phyloP scores from a whole-genome alignment of 441 rosid genomes.

The Populus hybrid region DNA sequence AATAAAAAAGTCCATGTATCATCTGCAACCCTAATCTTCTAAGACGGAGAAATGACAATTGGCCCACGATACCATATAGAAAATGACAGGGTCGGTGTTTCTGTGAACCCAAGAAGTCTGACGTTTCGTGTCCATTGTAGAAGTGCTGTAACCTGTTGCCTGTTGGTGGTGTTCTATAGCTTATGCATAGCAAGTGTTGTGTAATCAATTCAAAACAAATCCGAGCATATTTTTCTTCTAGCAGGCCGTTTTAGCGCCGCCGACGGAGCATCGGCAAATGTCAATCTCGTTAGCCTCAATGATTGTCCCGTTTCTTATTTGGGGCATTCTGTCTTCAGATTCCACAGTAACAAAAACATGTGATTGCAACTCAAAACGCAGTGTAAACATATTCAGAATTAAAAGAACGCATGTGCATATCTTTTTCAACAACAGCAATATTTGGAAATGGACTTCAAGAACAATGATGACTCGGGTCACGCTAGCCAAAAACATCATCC shows the following conservation, averaged over 20 bases:
- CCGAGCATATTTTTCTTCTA: neutral
- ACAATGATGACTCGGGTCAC: conserved; percentile 11
- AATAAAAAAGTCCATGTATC: conserved; percentile 2
- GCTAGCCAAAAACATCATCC: neutral
- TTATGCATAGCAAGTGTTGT: neutral
- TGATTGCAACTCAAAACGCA: conserved; percentile 7
- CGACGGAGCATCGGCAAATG: conserved; percentile 8
- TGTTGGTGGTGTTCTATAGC: neutral
- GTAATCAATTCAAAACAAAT: neutral
- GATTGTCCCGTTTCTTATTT: conserved; percentile 2
- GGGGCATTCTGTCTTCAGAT: conserved; percentile 18
- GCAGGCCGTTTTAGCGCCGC: neutral
- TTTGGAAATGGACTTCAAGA: conserved; percentile 16
- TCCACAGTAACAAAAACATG: conserved; percentile 1
- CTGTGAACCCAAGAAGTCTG: neutral
- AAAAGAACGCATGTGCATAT: conserved; percentile 12
- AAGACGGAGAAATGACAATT: neutral
- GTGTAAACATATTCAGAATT: conserved; percentile 12
- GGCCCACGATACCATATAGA: neutral
- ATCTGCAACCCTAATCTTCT: conserved; percentile 1
- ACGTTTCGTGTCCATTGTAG: neutral
- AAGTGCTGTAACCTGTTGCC: neutral
- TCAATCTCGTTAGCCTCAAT: conserved; percentile 4
- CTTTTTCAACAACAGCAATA: conserved; percentile 24
- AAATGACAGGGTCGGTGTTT: neutral